phyloP scores from a whole-genome alignment of 2,329 filamentous ascomycete species.

The Emmonsia crescens region DNA sequence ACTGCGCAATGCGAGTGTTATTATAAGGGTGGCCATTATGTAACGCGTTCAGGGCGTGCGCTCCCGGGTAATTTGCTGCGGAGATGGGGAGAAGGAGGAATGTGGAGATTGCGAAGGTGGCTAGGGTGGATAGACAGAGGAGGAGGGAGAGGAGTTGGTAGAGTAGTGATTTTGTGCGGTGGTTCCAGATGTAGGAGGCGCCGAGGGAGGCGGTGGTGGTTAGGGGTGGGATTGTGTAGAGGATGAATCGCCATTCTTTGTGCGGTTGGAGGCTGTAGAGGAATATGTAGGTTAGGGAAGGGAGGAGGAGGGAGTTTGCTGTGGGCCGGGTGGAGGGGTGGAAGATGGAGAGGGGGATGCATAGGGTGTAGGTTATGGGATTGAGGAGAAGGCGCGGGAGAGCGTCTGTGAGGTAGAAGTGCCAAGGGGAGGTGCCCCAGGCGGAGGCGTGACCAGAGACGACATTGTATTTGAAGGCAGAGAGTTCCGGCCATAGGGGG shows the following conservation, averaged over 20 bases:
- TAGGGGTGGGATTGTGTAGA: constrained; percentile 73
- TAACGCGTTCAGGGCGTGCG: constrained; percentile 53
- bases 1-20: constrained; percentile 2
- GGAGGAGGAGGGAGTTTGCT: constrained; percentile 48
- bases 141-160: constrained; percentile 45
- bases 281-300: constrained; percentile 59
- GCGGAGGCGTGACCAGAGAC: constrained; percentile 68
- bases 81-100: constrained; percentile 69
- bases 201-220: constrained; percentile 67
- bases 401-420: constrained; percentile 75
- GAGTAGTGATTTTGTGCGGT: constrained; percentile 49
- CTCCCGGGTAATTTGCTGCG: constrained; percentile 87
- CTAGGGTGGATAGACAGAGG: constrained; percentile 50
- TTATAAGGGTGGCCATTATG: constrained; percentile 18
- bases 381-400: constrained; percentile 78
- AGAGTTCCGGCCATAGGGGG: constrained; percentile 79
- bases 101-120: constrained; percentile 50
- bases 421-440: constrained; percentile 79
- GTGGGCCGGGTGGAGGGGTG: constrained; percentile 42
- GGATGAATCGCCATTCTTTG: constrained; percentile 92
- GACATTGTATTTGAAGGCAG: constrained; percentile 85
- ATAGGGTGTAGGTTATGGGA: constrained; percentile 50
- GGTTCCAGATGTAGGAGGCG: constrained; percentile 58
- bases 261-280: constrained; percentile 85
- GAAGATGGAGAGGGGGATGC: constrained; percentile 42